Conservation (phyloP, 2,329 filamentous ascomycete species). For the Talaromyces sp. region DNA sequence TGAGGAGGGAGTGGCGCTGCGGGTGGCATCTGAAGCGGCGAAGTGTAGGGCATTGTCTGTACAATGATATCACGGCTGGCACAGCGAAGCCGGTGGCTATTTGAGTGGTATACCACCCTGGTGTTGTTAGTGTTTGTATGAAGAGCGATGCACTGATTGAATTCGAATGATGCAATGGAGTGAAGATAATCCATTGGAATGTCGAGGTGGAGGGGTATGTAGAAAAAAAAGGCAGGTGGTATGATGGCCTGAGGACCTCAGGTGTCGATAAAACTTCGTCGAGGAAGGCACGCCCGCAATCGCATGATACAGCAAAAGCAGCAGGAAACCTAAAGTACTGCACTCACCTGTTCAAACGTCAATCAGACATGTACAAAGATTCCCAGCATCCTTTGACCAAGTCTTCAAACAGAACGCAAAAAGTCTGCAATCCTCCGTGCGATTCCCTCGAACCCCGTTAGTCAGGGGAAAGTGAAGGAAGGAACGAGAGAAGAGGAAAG, state of each 20-base stretch:
- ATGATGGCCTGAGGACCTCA: not conserved
- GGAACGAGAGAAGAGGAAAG: not conserved
- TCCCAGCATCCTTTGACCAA: constrained; percentile 17
- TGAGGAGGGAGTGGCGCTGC: constrained; percentile 12
- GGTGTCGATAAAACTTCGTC: not conserved
- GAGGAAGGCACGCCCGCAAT: constrained; percentile 1
- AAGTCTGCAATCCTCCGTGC: not conserved
- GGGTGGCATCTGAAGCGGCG: constrained; percentile 13
- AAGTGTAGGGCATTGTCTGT: constrained; percentile 20
- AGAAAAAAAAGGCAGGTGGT: not conserved
- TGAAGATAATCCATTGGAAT: not conserved
- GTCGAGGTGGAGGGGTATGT: not conserved
- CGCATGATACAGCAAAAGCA: not conserved
- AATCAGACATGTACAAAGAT: constrained; percentile 15
- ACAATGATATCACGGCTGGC: constrained; percentile 4
- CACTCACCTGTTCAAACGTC: constrained; percentile 14
- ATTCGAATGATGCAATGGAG: not conserved
- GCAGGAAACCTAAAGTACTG: not conserved
- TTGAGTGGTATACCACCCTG: constrained; percentile 6
- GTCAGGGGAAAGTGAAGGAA: not conserved
- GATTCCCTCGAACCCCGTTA: not conserved
- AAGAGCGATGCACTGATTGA: not conserved
- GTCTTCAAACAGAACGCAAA: not conserved
- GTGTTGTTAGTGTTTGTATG: not conserved
- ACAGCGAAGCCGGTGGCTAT: not conserved